Evolutionary conservation across 495 filamentous ascomycete genomes (phyloP).

Genomic region (Letharia columbiana): DNA sequence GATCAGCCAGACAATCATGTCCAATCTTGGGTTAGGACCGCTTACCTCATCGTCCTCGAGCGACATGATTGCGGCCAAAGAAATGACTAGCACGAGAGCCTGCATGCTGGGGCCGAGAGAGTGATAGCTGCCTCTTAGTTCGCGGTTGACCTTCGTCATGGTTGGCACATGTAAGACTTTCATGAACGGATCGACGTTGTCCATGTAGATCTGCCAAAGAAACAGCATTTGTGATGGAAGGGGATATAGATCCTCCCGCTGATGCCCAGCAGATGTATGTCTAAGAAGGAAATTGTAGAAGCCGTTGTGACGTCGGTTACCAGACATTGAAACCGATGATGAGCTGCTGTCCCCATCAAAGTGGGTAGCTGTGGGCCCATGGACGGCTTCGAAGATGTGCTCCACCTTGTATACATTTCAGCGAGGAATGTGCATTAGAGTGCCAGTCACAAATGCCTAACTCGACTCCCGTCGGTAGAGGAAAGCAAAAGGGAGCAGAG

Average conservation of each 20-base stretch:
- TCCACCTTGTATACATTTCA: constrained; percentile 12
- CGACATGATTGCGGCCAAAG: constrained; percentile 18
- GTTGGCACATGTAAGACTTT: constrained; percentile 26
- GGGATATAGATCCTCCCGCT: constrained; percentile 39
- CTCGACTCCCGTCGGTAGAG: neutral
- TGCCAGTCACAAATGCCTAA: neutral
- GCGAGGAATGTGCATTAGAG: neutral
- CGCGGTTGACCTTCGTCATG: constrained; percentile 19
- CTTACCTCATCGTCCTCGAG: constrained; percentile 33
- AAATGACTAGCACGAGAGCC: constrained; percentile 16
- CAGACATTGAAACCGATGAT: constrained; percentile 6
- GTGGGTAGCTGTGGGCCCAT: constrained; percentile 14
- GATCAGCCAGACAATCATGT: constrained; percentile 2
- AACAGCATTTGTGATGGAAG: constrained; percentile 26
- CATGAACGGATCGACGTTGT: constrained; percentile 25
- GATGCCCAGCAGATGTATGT: constrained; percentile 10
- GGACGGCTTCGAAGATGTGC: constrained; percentile 16
- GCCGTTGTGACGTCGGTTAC: neutral
- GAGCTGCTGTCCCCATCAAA: neutral
- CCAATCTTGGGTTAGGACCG: neutral
- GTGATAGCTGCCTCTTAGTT: constrained; percentile 13
- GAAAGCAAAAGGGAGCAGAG: neutral
- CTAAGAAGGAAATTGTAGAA: constrained; percentile 15
- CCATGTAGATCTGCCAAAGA: constrained; percentile 25
- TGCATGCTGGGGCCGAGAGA: constrained; percentile 38